A percentile compares a stretch with the other conserved stretches of the same genome.
These are phyloP conservation scores for Podospora tetraspora DNA, from an alignment of 495 filamentous ascomycete species.

Conservation along the genomic window DNA sequence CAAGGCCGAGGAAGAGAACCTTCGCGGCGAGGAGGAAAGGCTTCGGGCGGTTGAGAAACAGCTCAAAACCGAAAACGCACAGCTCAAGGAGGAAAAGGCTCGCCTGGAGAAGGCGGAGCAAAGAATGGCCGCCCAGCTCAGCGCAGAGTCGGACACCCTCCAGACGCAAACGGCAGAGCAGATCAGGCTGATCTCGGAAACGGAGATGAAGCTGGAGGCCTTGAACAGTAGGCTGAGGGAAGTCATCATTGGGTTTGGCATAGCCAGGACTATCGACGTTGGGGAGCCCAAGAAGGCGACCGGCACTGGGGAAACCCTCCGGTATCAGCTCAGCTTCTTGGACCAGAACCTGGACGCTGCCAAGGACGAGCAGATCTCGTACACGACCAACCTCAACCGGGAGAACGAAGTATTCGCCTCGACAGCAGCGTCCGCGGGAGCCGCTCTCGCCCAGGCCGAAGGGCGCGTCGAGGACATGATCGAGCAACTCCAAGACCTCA, in stretches of 20 bases:
- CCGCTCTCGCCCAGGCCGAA: conserved; percentile 22
- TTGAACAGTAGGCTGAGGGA: conserved; percentile 65
- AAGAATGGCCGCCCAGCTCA: conserved; percentile 11
- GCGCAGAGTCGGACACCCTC: conserved; percentile 20
- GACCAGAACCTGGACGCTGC: conserved; percentile 32
- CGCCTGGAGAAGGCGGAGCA: conserved; percentile 11
- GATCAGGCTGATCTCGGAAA: conserved; percentile 47
- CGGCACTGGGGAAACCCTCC: conserved; percentile 41
- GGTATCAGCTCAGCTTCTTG: conserved; percentile 39
- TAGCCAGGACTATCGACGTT: conserved; percentile 37
- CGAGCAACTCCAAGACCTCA: conserved; percentile 29
- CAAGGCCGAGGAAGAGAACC: conserved; percentile 32
- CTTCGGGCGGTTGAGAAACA: conserved; percentile 36
- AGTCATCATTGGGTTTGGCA: conserved; percentile 58
- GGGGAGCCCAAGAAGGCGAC: conserved; percentile 31
- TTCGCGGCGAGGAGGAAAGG: conserved; percentile 35
- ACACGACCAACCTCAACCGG: conserved; percentile 8
- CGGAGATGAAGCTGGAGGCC: conserved; percentile 64
- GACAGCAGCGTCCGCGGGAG: conserved; percentile 15
- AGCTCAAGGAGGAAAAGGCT: conserved; percentile 27
- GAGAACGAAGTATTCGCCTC: conserved; percentile 14
- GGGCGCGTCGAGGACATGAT: conserved; percentile 30
- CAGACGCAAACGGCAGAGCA: conserved; percentile 28
- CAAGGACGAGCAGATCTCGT: conserved; percentile 24
- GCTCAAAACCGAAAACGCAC: conserved; percentile 21